These are phyloP conservation scores for Rosa persica DNA, from an alignment of 306 rosid genomes.

Conservation along the genomic window DNA sequence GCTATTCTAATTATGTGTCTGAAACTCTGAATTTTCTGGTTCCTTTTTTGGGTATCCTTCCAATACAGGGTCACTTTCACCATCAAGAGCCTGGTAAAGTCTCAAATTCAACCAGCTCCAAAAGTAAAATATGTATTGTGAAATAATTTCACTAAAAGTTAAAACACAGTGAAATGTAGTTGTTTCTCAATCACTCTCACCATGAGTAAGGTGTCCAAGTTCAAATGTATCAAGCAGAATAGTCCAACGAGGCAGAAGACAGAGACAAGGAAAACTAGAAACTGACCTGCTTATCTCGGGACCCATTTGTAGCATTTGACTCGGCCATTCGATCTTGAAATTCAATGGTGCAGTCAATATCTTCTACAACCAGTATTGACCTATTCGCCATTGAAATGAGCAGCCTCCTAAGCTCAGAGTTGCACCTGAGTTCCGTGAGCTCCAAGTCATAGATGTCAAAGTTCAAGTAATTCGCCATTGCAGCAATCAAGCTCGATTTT, in stretches of 20 bases:
- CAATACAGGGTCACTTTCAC: not conserved
- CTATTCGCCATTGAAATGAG: slow-evolving; percentile 53
- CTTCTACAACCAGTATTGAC: slow-evolving; percentile 81
- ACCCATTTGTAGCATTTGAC: not conserved
- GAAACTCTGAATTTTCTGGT: not conserved
- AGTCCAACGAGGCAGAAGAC: not conserved
- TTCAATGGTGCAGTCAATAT: slow-evolving; percentile 63
- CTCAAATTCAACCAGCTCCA: not conserved
- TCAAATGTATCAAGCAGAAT: not conserved
- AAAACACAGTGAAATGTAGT: not conserved
- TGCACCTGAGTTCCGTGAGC: slow-evolving; percentile 36
- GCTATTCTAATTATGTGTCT: not conserved
- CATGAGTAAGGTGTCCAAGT: not conserved
- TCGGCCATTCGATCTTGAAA: slow-evolving; percentile 42
- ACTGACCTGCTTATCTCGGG: slow-evolving; percentile 27
- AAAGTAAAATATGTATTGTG: not conserved
- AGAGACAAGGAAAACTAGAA: not conserved
- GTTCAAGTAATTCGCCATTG: slow-evolving; percentile 72
- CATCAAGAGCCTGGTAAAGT: not conserved
- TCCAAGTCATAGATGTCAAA: slow-evolving; percentile 79
- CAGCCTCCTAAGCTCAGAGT: slow-evolving; percentile 48
- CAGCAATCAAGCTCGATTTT: slow-evolving; percentile 74
- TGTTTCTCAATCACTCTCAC: not conserved
- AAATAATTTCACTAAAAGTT: not conserved
- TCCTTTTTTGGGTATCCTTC: not conserved